phyloP scores from a whole-genome alignment of 352 stramenopile genomes.

The Phytophthora constricta region DNA sequence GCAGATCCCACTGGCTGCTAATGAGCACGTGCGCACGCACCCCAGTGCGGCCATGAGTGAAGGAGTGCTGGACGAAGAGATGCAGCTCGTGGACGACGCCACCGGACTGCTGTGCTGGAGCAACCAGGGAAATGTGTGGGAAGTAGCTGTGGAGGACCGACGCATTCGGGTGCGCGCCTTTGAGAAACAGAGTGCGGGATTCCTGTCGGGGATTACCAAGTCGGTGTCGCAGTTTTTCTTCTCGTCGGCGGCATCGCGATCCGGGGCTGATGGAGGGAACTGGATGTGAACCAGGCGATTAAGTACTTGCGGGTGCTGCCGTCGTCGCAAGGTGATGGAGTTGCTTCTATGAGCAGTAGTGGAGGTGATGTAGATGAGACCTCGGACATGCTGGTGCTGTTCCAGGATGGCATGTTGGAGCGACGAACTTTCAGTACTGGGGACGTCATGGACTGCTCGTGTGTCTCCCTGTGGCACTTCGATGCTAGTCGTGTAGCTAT shows the following conservation, averaged over 20 bases:
- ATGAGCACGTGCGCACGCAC: conserved; percentile 62
- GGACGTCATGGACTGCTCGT: conserved; percentile 73
- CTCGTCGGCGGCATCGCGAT: conserved; percentile 39
- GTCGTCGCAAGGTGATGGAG: conserved; percentile 25
- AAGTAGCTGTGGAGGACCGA: conserved; percentile 79
- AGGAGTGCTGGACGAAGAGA: conserved; percentile 16
- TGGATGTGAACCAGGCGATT: conserved; percentile 64
- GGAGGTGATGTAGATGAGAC: conserved; percentile 41
- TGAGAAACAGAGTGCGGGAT: conserved; percentile 69
- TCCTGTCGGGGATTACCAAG: conserved; percentile 75
- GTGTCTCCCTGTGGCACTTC: conserved; percentile 62
- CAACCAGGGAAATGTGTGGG: conserved; percentile 80
- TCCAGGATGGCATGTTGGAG: conserved; percentile 66
- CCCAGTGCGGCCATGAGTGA: conserved; percentile 39
- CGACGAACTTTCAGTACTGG: conserved; percentile 71
- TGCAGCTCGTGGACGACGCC: conserved; percentile 30
- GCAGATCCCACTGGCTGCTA: conserved; percentile 68
- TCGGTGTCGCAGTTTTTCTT: conserved; percentile 86
- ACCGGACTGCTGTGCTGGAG: conserved; percentile 82
- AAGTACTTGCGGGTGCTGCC: conserved; percentile 60
- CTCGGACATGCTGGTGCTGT: conserved; percentile 75
- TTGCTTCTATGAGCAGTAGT: conserved; percentile 28
- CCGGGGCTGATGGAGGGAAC: conserved; percentile 34
- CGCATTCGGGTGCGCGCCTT: conserved; percentile 79
- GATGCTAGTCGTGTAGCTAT: conserved; percentile 66